Conservation (phyloP, 108 stramenopile species). For the Cyclotella sp. region DNA sequence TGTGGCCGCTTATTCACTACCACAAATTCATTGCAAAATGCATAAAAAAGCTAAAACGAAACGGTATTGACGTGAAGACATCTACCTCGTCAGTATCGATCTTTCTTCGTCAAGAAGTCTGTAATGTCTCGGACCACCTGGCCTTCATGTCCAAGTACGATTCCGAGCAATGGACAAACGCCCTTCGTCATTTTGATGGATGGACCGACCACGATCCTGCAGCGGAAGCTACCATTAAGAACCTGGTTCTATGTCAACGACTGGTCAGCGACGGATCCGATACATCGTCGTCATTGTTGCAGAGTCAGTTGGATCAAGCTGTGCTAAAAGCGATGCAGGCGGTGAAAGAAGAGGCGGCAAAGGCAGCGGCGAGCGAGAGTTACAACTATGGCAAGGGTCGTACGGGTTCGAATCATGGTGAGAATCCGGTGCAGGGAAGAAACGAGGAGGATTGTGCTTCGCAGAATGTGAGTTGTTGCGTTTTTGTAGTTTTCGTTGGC, state of each 20-base stretch:
- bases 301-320: slow-evolving; percentile 76
- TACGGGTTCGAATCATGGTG: neutral
- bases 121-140: slow-evolving; percentile 88
- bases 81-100: slow-evolving; percentile 77
- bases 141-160: slow-evolving; percentile 82
- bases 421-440: neutral
- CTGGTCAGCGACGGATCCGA: slow-evolving; percentile 63
- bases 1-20: slow-evolving; percentile 93
- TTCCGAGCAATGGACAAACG: slow-evolving; percentile 85
- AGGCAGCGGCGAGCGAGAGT: slow-evolving; percentile 19
- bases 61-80: slow-evolving; percentile 83
- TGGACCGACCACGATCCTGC: slow-evolving; percentile 64
- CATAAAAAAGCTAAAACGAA: slow-evolving; percentile 91
- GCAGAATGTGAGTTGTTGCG: slow-evolving; percentile 9
- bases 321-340: slow-evolving; percentile 77
- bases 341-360: slow-evolving; percentile 68
- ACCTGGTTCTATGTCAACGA: slow-evolving; percentile 57
- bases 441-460: slow-evolving; percentile 9
- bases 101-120: slow-evolving; percentile 89
- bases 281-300: slow-evolving; percentile 69
- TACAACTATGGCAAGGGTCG: slow-evolving; percentile 28
- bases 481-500: neutral
- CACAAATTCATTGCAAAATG: slow-evolving; percentile 92
- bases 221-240: slow-evolving; percentile 51
- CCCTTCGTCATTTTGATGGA: slow-evolving; percentile 72